These are phyloP conservation scores for Puccinellia tenuiflora DNA, from an alignment of 176 grass and related monocot genomes.

Conservation along the genomic window DNA sequence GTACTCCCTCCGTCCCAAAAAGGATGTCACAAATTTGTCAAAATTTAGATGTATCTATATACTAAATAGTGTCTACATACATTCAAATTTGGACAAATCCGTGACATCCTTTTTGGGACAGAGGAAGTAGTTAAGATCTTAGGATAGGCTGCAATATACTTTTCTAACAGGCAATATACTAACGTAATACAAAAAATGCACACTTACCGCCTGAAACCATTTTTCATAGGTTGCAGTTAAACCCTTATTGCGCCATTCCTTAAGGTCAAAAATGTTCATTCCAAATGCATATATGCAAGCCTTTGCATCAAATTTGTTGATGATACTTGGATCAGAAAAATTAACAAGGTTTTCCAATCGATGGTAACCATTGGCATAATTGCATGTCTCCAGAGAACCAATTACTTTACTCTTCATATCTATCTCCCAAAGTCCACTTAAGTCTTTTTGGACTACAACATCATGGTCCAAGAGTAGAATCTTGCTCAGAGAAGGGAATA, in stretches of 20 bases:
- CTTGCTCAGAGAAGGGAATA: constrained; percentile 76
- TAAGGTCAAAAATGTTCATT: constrained; percentile 82
- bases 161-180: neutral
- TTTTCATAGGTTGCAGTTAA: constrained; percentile 49
- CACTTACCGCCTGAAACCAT: constrained; percentile 68
- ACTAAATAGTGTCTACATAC: no score
- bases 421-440: constrained; percentile 53
- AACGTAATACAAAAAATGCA: neutral
- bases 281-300: constrained; percentile 71
- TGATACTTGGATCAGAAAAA: constrained; percentile 55
- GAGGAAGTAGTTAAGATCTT: no score
- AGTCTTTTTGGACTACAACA: constrained; percentile 71
- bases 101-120: no score
- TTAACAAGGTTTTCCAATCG: constrained; percentile 60
- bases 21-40: no score
- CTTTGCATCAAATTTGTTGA: constrained; percentile 49
- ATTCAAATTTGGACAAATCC: no score
- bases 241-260: constrained; percentile 59
- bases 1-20: no score
- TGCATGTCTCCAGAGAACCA: constrained; percentile 57
- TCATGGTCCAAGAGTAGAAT: constrained; percentile 91
- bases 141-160: neutral
- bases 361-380: constrained; percentile 22
- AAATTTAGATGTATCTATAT: no score
- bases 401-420: constrained; percentile 70